A percentile compares a stretch with the other conserved stretches of the same genome.
These are phyloP conservation scores for Raphidocelis subcapitata DNA, from an alignment of 139 green algal genomes.

Conservation along the genomic window DNA sequence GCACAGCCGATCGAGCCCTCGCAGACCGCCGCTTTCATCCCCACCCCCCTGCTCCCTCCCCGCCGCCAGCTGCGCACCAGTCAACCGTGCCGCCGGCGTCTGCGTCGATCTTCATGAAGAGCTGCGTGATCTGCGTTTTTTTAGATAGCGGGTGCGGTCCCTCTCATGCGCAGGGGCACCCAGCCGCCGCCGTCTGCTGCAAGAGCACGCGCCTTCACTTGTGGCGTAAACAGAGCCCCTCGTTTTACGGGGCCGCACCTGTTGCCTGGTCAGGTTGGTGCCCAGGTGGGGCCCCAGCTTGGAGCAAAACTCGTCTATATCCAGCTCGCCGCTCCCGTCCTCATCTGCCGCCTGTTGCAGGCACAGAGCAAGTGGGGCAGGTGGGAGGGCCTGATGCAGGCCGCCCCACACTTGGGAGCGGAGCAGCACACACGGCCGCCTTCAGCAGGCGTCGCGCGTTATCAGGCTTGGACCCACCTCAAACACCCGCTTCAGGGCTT, in stretches of 20 bases:
- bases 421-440: background rate
- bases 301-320: conserved; percentile 77
- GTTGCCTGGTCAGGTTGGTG: conserved; percentile 31
- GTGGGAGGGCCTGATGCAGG: background rate
- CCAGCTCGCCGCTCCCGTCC: conserved; percentile 78
- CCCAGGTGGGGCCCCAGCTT: conserved; percentile 74
- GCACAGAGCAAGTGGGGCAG: background rate
- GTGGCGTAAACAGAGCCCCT: no score
- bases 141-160: conserved; percentile 34
- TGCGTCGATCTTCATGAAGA: conserved; percentile 91
- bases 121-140: conserved; percentile 63
- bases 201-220: no score
- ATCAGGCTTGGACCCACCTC: conserved; percentile 49
- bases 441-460: background rate
- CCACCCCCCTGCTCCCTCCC: background rate
- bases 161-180: no score
- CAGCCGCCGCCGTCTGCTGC: no score
- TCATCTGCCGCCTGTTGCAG: conserved; percentile 66
- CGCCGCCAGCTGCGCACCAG: conserved; percentile 50
- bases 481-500: conserved; percentile 74
- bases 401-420: background rate
- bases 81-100: conserved; percentile 85
- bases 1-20: no score
- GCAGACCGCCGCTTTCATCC: no score
- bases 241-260: no score